phyloP scores from a whole-genome alignment of 768 basidiomycete genomes.

The Suillus variegatus region DNA sequence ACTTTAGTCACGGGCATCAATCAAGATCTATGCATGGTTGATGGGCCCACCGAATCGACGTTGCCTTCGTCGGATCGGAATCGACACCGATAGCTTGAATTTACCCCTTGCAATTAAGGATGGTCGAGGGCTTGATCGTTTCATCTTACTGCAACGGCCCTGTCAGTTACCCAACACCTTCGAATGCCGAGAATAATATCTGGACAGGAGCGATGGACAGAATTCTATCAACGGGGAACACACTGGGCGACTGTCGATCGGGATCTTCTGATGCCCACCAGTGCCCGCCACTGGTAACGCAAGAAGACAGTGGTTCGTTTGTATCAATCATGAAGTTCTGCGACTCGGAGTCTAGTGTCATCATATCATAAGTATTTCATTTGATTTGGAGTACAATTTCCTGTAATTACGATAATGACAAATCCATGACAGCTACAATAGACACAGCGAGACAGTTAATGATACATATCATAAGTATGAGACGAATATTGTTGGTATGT shows the following conservation, averaged over 20 bases:
- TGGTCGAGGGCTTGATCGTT: background rate
- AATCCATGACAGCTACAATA: slow-evolving; percentile 6
- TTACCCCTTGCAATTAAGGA: slow-evolving; percentile 1
- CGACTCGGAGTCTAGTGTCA: background rate
- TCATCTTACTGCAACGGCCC: background rate
- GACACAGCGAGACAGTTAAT: slow-evolving; percentile 6
- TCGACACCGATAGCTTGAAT: slow-evolving; percentile 2
- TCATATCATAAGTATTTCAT: background rate
- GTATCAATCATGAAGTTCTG: background rate
- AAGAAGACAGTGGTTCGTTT: background rate
- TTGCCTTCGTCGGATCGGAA: slow-evolving; percentile 2
- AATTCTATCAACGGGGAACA: background rate
- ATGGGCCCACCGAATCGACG: slow-evolving; percentile 1
- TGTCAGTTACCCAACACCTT: background rate
- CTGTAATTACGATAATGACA: slow-evolving; percentile 9
- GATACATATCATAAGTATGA: slow-evolving; percentile 7
- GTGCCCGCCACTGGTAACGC: background rate
- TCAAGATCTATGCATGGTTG: background rate
- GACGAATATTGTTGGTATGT: background rate
- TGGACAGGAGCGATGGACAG: background rate
- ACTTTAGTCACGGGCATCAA: background rate
- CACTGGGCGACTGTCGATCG: background rate
- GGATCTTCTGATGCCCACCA: background rate
- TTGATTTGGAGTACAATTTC: background rate
- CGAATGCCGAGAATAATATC: background rate